A percentile compares a stretch with the other conserved stretches of the same genome.
These are phyloP conservation scores for Ettlia oleoabundans DNA, from an alignment of 139 green algal genomes.

Conservation along the genomic window DNA sequence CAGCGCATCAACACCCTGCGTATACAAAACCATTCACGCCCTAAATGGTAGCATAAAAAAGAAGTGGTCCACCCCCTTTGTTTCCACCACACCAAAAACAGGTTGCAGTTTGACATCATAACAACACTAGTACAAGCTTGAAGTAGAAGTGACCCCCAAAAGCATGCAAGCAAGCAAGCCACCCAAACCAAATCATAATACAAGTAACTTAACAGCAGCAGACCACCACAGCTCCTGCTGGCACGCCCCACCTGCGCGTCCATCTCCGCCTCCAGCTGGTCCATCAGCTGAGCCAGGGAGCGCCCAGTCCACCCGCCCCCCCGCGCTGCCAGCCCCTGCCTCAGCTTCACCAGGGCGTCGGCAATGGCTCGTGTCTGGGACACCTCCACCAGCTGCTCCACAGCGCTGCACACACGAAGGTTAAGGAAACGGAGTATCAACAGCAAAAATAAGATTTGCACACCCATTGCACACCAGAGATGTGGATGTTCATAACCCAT, in stretches of 20 bases:
- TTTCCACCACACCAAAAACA: not conserved
- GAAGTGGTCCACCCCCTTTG: too few relatives aligned
- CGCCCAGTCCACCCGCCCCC: not conserved
- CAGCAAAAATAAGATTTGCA: too few relatives aligned
- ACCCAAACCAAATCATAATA: too few relatives aligned
- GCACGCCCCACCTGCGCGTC: not conserved
- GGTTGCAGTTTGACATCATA: not conserved
- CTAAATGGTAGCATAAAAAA: too few relatives aligned
- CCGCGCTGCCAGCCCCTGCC: not conserved
- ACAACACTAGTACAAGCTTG: too few relatives aligned
- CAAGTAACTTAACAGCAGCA: not conserved
- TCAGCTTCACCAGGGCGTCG: slow-evolving; percentile 1
- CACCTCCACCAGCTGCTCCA: slow-evolving; percentile 71
- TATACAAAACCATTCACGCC: too few relatives aligned
- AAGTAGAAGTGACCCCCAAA: too few relatives aligned
- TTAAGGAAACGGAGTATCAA: too few relatives aligned
- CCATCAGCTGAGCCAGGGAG: slow-evolving; percentile 10
- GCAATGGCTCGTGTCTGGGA: slow-evolving; percentile 27
- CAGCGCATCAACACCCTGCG: slow-evolving; percentile 63
- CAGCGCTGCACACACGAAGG: too few relatives aligned
- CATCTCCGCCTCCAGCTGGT: slow-evolving; percentile 9
- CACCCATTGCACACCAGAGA: too few relatives aligned
- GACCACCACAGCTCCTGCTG: not conserved
- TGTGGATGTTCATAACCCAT: too few relatives aligned
- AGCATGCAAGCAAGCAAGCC: too few relatives aligned